These are phyloP conservation scores for Aegilops sharonensis DNA, from an alignment of 176 grass and related monocot genomes.

Conservation along the genomic window DNA sequence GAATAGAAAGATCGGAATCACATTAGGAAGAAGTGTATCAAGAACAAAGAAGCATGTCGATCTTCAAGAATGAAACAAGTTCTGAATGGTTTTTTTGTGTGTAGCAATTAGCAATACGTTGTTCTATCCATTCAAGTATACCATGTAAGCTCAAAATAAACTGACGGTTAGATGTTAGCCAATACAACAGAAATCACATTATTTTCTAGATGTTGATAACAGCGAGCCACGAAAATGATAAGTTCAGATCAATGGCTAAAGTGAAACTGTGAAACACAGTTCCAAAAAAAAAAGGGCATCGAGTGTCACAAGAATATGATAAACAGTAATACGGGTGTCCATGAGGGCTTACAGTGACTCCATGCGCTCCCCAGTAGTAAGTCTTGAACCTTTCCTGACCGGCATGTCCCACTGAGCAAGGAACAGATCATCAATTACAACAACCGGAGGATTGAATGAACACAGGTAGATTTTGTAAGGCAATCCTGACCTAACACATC, in stretches of 20 bases:
- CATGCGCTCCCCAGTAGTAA: slow-evolving; percentile 63
- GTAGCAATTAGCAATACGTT: not conserved
- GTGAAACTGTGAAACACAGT: not conserved
- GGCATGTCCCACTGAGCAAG: too few species aligned
- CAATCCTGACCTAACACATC: too few species aligned
- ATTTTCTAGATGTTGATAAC: not conserved
- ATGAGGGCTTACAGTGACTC: slow-evolving; percentile 69
- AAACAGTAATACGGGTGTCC: not conserved
- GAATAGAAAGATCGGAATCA: too few species aligned
- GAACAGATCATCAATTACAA: too few species aligned
- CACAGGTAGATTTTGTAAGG: too few species aligned
- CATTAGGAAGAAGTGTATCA: too few species aligned
- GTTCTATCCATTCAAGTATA: not conserved
- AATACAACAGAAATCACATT: not conserved
- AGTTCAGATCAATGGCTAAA: not conserved
- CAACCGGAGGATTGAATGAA: too few species aligned
- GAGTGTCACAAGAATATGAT: not conserved
- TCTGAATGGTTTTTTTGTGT: not conserved
- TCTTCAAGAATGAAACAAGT: not conserved
- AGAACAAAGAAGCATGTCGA: too few species aligned
- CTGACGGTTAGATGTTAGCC: not conserved
- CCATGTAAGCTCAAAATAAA: not conserved
- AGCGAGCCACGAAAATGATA: not conserved
- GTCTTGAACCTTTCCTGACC: too few species aligned
- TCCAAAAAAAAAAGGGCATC: not conserved